phyloP scores from a whole-genome alignment of 192 early-diverging fungal genomes.

The Paraglomus occultum region DNA sequence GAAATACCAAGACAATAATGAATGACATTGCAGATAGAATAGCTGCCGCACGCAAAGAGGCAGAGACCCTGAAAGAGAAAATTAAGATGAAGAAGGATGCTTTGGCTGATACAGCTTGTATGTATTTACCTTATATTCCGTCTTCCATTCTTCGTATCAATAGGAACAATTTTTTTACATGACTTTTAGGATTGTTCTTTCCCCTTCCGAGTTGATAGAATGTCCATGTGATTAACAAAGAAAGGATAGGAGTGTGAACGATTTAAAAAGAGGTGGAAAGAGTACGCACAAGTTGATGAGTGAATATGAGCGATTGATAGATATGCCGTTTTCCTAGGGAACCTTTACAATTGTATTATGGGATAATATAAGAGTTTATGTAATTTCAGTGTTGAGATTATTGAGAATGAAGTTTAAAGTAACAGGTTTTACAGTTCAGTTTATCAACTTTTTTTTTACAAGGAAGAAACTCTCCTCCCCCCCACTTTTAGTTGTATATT shows the following conservation, averaged over 20 bases:
- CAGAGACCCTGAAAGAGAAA: constrained; percentile 93
- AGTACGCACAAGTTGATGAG: not conserved
- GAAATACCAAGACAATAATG: constrained; percentile 41
- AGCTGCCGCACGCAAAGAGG: constrained; percentile 86
- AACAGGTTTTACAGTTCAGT: too few relatives aligned
- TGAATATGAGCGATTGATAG: too few relatives aligned
- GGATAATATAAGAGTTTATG: too few relatives aligned
- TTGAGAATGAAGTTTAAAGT: too few relatives aligned
- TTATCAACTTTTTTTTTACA: not conserved
- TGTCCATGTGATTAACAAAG: not conserved
- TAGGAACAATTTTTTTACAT: not conserved
- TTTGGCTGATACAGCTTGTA: constrained; percentile 95
- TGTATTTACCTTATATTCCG: constrained; percentile 32
- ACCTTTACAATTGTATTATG: too few relatives aligned
- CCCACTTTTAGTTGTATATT: constrained; percentile 29
- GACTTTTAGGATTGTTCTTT: not conserved
- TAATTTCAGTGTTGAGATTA: too few relatives aligned
- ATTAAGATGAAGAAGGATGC: constrained; percentile 94
- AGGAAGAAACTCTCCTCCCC: constrained; percentile 17
- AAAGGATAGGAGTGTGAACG: too few relatives aligned
- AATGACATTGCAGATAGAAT: constrained; percentile 90
- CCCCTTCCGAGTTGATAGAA: constrained; percentile 4
- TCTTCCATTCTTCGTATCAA: not conserved
- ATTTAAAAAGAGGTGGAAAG: too few relatives aligned
- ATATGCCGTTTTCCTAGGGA: too few relatives aligned